Base-by-base conservation (phyloP, 2,329 filamentous ascomycete genomes). In the Hirsutella minnesotensis region DNA sequence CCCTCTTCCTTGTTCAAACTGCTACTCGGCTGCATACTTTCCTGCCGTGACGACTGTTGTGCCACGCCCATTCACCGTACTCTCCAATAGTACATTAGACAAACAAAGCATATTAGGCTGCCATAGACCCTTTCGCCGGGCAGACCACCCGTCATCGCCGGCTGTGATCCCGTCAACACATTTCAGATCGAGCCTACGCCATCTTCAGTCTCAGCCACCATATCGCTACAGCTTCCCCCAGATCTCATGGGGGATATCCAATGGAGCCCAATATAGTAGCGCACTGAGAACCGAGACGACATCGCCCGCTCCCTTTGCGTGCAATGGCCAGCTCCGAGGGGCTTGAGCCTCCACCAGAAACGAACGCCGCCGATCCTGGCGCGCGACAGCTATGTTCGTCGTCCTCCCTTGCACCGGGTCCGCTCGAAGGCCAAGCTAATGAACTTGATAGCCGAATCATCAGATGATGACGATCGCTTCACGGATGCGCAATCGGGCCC, bases 401-500 rank as follows among this genome's bases (percentile, higher is more conserved):
- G 34, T 41, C 24, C 36, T 34, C 12, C 18, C 38, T 40, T 31
- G 38, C 22, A 44, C 34, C 21, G 42, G 15, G 35, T 21, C 16
- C 33, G 12, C 4, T 5, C 15, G 3, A 18, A 3, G 4, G 7
- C 19, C 10, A 40, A 20, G 30, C 39, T 40, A 13, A 36, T 18
- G 10, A 16, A 24, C 22, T 15, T 20, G 37, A 44, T 36, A 60
- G 60, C 58, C 62, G 73, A 73, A 46, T 67, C 66, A 24, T 80
- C 78, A 39, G 79, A 82, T 48, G 81, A 77, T 22, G 79, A 83
- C 38, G 79, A 83, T 51, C 79, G 83, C 61, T 83, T 81, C 59
- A 81, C 75, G 40, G 79, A 83, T 56, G 79, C 79, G 29, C 74
- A 74, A 43, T 79, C 77, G 29, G 70, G 60, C 44, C 66, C 56